A percentile compares a stretch with the other conserved stretches of the same genome.
Conservation (phyloP, 2,329 filamentous ascomycete genomes). For the Fusarium denticulatum region DNA sequence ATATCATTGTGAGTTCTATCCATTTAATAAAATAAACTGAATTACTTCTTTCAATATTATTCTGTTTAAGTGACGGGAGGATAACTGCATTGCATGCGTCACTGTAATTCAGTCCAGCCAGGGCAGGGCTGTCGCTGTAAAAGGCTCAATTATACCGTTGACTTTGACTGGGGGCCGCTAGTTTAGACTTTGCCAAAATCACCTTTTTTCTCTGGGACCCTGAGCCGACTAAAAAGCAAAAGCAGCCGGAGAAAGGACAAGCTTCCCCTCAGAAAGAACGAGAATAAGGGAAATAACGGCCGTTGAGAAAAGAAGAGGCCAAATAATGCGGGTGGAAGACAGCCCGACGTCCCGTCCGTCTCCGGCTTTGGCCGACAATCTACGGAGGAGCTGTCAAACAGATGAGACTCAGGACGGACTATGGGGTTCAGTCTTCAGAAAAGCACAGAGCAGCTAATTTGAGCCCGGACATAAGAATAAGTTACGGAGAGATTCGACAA, state of each 20-base stretch:
- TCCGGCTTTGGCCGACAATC: constrained; percentile 41
- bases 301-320: background rate
- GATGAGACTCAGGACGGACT: background rate
- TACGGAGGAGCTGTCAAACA: background rate
- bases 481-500: constrained; percentile 8
- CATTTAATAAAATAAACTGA: too few relatives aligned
- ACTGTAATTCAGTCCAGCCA: constrained; percentile 20
- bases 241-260: constrained; percentile 21
- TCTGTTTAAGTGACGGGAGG: background rate
- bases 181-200: constrained; percentile 14
- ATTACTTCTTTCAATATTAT: background rate
- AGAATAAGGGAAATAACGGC: background rate
- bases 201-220: constrained; percentile 26
- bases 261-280: constrained; percentile 4
- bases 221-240: constrained; percentile 42
- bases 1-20: background rate
- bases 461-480: constrained; percentile 1
- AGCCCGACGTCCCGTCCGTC: background rate
- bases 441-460: constrained; percentile 6
- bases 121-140: background rate
- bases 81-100: constrained; percentile 4
- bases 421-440: background rate
- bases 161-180: background rate
- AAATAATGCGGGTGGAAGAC: background rate
- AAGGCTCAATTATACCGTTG: background rate